Percentiles rank a stretch among this genome's conserved stretches.
These are phyloP conservation scores for Aspergillus cavernicola DNA, from an alignment of 495 filamentous ascomycete species.

Conservation along the genomic window DNA sequence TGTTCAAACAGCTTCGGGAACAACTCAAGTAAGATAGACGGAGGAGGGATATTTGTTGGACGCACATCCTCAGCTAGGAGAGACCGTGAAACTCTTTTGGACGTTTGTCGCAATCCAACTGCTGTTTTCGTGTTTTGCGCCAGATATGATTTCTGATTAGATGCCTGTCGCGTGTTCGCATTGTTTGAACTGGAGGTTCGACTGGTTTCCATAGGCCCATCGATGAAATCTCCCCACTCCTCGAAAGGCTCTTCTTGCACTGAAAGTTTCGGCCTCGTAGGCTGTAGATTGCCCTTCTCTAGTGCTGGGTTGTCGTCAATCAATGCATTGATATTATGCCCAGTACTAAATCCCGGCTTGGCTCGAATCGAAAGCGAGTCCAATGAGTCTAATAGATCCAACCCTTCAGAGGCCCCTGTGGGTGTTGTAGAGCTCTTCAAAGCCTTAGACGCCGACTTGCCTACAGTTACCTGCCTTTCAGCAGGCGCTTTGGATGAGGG, in stretches of 20 bases:
- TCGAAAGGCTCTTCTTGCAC: conserved; percentile 54
- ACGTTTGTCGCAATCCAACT: not conserved
- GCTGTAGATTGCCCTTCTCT: not conserved
- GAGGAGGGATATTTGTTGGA: conserved; percentile 86
- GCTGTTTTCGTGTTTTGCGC: not conserved
- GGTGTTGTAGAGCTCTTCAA: not conserved
- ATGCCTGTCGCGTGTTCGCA: not conserved
- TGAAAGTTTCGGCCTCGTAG: conserved; percentile 41
- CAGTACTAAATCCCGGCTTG: conserved; percentile 6
- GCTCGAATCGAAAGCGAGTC: conserved; percentile 27
- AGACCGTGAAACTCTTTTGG: not conserved
- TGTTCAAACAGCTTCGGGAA: conserved; percentile 63
- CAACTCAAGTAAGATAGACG: conserved; percentile 71
- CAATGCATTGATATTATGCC: conserved; percentile 3
- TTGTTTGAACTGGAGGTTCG: conserved; percentile 5
- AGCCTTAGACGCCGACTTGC: not conserved
- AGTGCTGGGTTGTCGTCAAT: not conserved
- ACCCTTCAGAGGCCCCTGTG: not conserved
- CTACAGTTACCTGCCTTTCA: not conserved
- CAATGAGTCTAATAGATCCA: conserved; percentile 21
- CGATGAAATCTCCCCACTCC: conserved; percentile 42
- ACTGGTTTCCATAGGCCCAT: conserved; percentile 21
- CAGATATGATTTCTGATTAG: not conserved
- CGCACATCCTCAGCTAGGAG: conserved; percentile 39
- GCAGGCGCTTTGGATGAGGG: conserved; percentile 26